Evolutionary conservation across 78 protist genomes (phyloP), one percentile per base, ranked within the genome.

Genomic region (Polysphondylium violaceum): DNA sequence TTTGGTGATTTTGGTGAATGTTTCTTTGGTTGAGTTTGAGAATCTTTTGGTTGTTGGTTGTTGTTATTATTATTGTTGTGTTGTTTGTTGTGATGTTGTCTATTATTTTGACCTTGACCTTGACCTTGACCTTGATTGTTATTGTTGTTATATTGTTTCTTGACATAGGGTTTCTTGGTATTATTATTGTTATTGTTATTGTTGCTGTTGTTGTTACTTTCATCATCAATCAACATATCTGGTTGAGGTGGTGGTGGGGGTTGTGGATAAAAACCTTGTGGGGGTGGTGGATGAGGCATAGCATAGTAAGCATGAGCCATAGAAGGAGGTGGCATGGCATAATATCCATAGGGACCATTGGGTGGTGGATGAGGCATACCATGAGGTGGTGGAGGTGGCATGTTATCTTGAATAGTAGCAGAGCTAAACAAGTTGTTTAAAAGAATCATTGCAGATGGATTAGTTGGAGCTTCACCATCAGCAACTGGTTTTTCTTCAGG

Each of bases 181-280:
- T 43, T 59, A 55, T 41, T 36, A 17, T 59, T n/a, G 69, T 38
- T 56, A 59, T 43, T n/a, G 50, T 27, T 14, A 3, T 67, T 33
- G 74, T 60, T 35, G 25, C 36, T 76, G 79, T 76, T 35, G 86
- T 63, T 59, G 86, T 29, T 47, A 67, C 17, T 65, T 50, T 2
- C 23, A 5, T 65, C 3, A 14, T 59, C 5, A 21, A 19, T 75
- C 8, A 51, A 51, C 38, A 31, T 25, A 27, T 29, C 4, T 53
- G 65, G 67, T 25, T 31, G 69, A 21, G 31, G 40, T 73, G 56
- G 78, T 19, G 51, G 77, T 0, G 6, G 63, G 1, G 50, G 58
- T 33, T 51, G 35, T 67, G 74, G 74, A 69, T 40, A 16, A 19
- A 8, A 31, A 3, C 71, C 71, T 23, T 59, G 56, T 50, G 56